Evolutionary conservation across 2,329 filamentous ascomycete species (phyloP).

Genomic region (Alternaria solani): DNA sequence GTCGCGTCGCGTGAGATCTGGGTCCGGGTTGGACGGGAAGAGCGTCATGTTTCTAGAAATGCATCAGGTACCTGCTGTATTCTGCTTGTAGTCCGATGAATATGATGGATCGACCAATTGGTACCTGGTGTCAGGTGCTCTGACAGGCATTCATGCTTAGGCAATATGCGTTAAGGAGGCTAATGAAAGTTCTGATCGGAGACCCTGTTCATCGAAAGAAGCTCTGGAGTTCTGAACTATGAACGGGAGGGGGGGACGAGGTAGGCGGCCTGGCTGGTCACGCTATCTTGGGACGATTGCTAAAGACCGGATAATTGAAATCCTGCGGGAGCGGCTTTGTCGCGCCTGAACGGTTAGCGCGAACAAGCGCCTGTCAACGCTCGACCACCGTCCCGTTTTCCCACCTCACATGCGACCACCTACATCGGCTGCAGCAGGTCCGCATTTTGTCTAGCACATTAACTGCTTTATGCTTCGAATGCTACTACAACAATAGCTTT

Average conservation of each 20-base stretch:
- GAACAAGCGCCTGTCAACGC: conserved; percentile 5
- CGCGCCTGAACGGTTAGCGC: neutral
- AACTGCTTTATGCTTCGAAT: neutral
- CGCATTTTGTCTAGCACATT: conserved; percentile 5
- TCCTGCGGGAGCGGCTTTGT: conserved; percentile 8
- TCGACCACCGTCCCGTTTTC: conserved; percentile 4
- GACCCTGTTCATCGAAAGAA: conserved; percentile 1
- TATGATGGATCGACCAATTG: neutral
- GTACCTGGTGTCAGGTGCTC: neutral
- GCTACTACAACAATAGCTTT: neutral
- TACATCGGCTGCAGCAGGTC: conserved; percentile 3
- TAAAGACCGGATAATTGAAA: conserved; percentile 9
- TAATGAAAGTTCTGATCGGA: neutral
- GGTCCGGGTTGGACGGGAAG: conserved; percentile 1
- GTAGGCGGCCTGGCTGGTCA: conserved; percentile 9
- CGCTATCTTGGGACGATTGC: conserved; percentile 7
- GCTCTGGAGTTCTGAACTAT: neutral
- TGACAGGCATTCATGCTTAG: conserved; percentile 1
- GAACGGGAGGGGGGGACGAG: conserved; percentile 10
- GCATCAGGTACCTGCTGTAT: conserved; percentile 2
- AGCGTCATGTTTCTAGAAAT: neutral
- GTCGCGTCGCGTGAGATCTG: neutral
- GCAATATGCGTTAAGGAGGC: neutral
- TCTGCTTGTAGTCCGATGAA: conserved; percentile 8
- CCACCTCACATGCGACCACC: conserved; percentile 6